Evolutionary conservation across 75 land plant species (phyloP).

Genomic region (Picea sitchensis): DNA sequence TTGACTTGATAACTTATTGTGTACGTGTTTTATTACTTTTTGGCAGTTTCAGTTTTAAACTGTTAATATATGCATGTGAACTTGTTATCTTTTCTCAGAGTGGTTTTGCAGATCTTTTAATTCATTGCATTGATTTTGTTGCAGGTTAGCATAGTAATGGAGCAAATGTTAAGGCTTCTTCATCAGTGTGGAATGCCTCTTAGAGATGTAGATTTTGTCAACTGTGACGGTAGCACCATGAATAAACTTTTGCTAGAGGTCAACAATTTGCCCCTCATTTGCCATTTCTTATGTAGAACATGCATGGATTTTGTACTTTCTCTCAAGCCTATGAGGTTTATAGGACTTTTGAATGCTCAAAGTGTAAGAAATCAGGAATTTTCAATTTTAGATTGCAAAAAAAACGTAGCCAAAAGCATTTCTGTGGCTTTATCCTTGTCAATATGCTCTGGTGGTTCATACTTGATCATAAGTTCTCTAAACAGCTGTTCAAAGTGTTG

Average conservation of each 20-base stretch:
- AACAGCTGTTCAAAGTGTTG: too few relatives aligned
- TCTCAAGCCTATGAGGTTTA: background rate
- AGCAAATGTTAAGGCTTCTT: constrained; percentile 94
- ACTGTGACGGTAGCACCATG: constrained; percentile 91
- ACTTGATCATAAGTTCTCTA: too few relatives aligned
- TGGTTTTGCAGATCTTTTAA: background rate
- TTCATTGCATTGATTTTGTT: constrained; percentile 1
- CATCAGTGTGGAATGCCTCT: constrained; percentile 89
- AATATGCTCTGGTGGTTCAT: too few relatives aligned
- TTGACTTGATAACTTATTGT: background rate
- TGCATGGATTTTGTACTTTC: background rate
- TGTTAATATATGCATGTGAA: background rate
- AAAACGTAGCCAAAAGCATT: too few relatives aligned
- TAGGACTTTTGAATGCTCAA: background rate
- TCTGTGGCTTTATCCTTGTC: too few relatives aligned
- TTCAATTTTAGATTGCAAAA: background rate
- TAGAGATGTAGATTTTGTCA: constrained; percentile 89
- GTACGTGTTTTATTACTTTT: background rate
- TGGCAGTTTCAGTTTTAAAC: background rate
- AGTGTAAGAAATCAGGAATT: background rate
- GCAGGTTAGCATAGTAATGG: constrained; percentile 99
- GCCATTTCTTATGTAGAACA: background rate
- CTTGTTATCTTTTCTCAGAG: background rate
- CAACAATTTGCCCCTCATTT: background rate
- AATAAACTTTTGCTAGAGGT: constrained; percentile 87